Conservation (phyloP, 2,329 filamentous ascomycete species). For the Colletotrichum abscissum region DNA sequence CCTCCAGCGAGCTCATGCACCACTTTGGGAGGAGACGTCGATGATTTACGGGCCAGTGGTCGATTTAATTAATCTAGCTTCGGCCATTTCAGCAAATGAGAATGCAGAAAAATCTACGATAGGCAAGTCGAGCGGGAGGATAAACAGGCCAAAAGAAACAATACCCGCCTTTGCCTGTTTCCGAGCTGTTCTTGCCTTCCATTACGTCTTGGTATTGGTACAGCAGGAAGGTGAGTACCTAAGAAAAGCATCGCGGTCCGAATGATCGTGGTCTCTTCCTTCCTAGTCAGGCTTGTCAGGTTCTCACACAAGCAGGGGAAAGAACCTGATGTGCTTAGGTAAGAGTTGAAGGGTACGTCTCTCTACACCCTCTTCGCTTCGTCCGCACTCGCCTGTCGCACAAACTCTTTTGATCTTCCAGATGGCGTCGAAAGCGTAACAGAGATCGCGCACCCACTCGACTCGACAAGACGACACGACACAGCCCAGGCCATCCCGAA, state of each 20-base stretch:
- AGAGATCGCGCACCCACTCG: slow-evolving; percentile 16
- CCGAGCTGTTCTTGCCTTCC: background rate
- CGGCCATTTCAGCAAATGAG: slow-evolving; percentile 16
- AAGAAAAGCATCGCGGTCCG: slow-evolving; percentile 12
- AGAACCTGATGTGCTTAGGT: no score
- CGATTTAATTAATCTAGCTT: slow-evolving; percentile 27
- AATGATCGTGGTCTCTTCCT: background rate
- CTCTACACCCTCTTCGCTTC: background rate
- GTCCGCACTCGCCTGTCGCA: slow-evolving; percentile 14
- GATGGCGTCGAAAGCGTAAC: slow-evolving; percentile 29
- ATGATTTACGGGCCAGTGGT: slow-evolving; percentile 2
- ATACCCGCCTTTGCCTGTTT: slow-evolving; percentile 23
- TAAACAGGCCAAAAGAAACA: slow-evolving; percentile 7
- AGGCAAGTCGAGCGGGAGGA: slow-evolving; percentile 2
- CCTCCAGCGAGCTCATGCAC: background rate
- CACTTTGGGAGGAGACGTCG: slow-evolving; percentile 27
- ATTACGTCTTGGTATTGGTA: background rate
- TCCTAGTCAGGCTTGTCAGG: background rate
- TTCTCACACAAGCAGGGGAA: no score
- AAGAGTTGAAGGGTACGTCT: background rate
- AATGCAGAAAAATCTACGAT: slow-evolving; percentile 18
- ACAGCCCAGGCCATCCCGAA: slow-evolving; percentile 12
- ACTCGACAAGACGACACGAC: slow-evolving; percentile 14
- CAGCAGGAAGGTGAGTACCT: background rate
- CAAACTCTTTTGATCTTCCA: slow-evolving; percentile 32